phyloP scores from a whole-genome alignment of 352 stramenopile genomes.

The Globisporangium irregulare region DNA sequence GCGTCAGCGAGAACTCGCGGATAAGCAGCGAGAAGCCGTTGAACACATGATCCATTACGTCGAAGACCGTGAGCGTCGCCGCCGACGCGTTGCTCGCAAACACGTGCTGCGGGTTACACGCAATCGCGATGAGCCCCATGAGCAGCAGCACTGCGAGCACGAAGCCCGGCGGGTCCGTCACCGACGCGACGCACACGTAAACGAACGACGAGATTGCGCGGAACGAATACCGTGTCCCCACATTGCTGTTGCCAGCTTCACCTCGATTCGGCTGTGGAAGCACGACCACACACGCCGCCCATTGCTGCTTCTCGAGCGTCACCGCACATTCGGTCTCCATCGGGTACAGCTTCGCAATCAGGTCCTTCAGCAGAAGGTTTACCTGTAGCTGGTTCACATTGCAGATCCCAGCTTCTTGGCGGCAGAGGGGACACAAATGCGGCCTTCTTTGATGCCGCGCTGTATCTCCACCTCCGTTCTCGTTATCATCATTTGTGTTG shows the following conservation, averaged over 20 bases:
- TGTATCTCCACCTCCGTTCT: neutral
- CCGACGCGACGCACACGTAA: slow-evolving; percentile 63
- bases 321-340: slow-evolving; percentile 36
- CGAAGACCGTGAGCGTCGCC: slow-evolving; percentile 35
- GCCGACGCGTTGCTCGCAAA: slow-evolving; percentile 33
- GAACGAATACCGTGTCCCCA: slow-evolving; percentile 26
- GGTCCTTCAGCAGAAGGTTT: slow-evolving; percentile 60
- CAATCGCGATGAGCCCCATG: slow-evolving; percentile 54
- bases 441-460: neutral
- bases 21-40: slow-evolving; percentile 63
- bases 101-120: slow-evolving; percentile 53
- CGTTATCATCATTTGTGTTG: neutral
- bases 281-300: slow-evolving; percentile 3
- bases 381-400: slow-evolving; percentile 43
- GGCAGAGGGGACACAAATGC: slow-evolving; percentile 66
- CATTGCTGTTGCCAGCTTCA: neutral
- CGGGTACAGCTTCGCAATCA: slow-evolving; percentile 60
- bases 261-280: neutral
- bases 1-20: slow-evolving; percentile 53
- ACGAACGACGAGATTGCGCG: slow-evolving; percentile 68
- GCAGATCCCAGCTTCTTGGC: slow-evolving; percentile 33
- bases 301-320: slow-evolving; percentile 43
- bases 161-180: slow-evolving; percentile 72
- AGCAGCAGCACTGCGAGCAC: slow-evolving; percentile 71
- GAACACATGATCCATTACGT: slow-evolving; percentile 50